These are phyloP conservation scores for Viola odorata DNA, from an alignment of 345 rosid species.

Conservation along the genomic window DNA sequence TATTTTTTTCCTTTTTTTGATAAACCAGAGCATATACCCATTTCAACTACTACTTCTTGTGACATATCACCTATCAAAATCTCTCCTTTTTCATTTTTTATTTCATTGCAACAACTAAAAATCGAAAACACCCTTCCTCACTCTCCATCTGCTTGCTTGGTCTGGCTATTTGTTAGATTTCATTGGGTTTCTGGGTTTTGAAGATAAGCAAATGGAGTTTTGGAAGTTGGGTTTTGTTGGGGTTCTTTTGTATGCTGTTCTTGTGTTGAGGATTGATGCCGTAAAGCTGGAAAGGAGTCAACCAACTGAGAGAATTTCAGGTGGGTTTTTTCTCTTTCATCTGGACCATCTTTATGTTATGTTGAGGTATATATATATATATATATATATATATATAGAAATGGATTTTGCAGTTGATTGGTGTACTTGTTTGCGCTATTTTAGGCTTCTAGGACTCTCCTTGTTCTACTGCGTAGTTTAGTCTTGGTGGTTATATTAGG, in stretches of 20 bases:
- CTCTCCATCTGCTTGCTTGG: slow-evolving; percentile 2
- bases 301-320: slow-evolving; percentile 90
- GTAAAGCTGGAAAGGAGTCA: slow-evolving; percentile 58
- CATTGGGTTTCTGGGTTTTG: not conserved
- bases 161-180: slow-evolving; percentile 13
- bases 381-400: too few relatives aligned
- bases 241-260: slow-evolving; percentile 30
- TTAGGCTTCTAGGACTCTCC: slow-evolving; percentile 1
- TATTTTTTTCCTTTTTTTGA: slow-evolving; percentile 13
- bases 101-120: not conserved
- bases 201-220: slow-evolving; percentile 34
- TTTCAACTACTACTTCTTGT: slow-evolving; percentile 30
- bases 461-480: not conserved
- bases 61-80: slow-evolving; percentile 32
- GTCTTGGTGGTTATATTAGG: not conserved
- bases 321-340: slow-evolving; percentile 23
- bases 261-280: slow-evolving; percentile 38
- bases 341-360: not conserved
- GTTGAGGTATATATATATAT: too few relatives aligned
- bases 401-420: not conserved
- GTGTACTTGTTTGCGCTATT: slow-evolving; percentile 1
- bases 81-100: not conserved
- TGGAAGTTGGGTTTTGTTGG: slow-evolving; percentile 50
- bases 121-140: not conserved
- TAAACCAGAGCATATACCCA: slow-evolving; percentile 16